Evolutionary conservation across 2,329 filamentous ascomycete species (phyloP), one percentile per base, ranked within the genome.

Genomic region (Fusarium sp.): DNA sequence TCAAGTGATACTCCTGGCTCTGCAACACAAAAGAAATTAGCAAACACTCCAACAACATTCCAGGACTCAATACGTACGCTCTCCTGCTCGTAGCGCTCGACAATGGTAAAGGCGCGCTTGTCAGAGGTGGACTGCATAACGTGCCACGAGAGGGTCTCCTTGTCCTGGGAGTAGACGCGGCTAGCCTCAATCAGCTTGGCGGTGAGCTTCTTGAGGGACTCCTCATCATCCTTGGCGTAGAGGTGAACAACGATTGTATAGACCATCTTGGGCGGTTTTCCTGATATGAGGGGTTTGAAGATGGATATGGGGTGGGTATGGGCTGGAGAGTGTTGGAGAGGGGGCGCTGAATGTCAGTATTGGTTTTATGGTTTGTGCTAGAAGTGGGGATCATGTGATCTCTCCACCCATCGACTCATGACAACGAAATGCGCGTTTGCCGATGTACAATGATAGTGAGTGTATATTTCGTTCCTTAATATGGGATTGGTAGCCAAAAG

Each of bases 141-240:
- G 78, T 92, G 88, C 91, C 91, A 93, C 45, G 83, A 85, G 59
- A 90, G 74, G 0, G 87, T 92, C 82, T 93, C 91, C 75, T 87
- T 87, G 80, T 93, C 91, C 68, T 91, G 83, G 67, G 85, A 87
- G 80, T 93, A 93, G 66, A 93, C 84, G 65, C 87, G 85, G 61
- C 89, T 89, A n/a, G 91, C 91, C 77, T 93, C 91, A 75, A 90
- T 85, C 58, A 93, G 87, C 82, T 93, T 93, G 58, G 87, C 87
- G 73, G 88, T 87, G 60, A 93, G 81, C 78, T 90, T 91, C 64
- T 83, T 80, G 79, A 92, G 89, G 75, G 83, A 83, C 55, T 87
- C 86, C 14, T 83, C 79, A 73, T 91, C 85, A 58, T 88, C 83
- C 75, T 92, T 92, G 67, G 90, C 89, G 80, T 90, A 87, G 66